These are phyloP conservation scores for Pleurotus ostreatus DNA, from an alignment of 768 basidiomycete genomes.

Conservation along the genomic window DNA sequence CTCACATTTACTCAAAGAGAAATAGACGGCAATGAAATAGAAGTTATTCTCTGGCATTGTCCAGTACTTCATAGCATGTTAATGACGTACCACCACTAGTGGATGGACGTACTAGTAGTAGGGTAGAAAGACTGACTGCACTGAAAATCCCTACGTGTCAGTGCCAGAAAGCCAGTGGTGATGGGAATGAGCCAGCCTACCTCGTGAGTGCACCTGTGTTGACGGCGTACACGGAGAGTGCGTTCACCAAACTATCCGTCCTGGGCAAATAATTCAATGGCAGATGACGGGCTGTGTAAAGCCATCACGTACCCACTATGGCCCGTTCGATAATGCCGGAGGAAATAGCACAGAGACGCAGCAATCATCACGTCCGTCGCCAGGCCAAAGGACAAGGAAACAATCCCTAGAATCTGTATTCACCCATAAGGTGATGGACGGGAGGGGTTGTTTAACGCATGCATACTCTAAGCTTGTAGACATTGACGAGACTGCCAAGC, in stretches of 20 bases:
- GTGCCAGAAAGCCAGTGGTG: background rate
- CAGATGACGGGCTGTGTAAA: too few species aligned
- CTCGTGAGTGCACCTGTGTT: slow-evolving; percentile 62
- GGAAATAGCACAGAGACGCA: slow-evolving; percentile 46
- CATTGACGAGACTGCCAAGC: slow-evolving; percentile 25
- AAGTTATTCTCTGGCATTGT: slow-evolving; percentile 41
- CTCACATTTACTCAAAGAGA: slow-evolving; percentile 57
- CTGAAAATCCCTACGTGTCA: slow-evolving; percentile 20
- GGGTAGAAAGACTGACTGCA: slow-evolving; percentile 36
- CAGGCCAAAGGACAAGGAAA: slow-evolving; percentile 46
- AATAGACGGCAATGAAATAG: slow-evolving; percentile 55
- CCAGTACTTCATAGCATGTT: slow-evolving; percentile 40
- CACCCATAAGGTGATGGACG: background rate
- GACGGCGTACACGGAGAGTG: slow-evolving; percentile 54
- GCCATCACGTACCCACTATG: slow-evolving; percentile 28
- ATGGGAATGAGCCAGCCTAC: slow-evolving; percentile 22
- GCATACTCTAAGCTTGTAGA: slow-evolving; percentile 36
- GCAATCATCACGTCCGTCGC: slow-evolving; percentile 51
- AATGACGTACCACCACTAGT: background rate
- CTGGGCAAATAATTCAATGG: slow-evolving; percentile 23
- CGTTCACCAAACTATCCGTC: slow-evolving; percentile 53
- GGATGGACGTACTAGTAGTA: slow-evolving; percentile 27
- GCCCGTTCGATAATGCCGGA: slow-evolving; percentile 50
- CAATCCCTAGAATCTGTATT: slow-evolving; percentile 38
- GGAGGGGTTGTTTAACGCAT: background rate